These are phyloP conservation scores for Thielaviopsis musarum DNA, from an alignment of 2,329 filamentous ascomycete species.

Conservation along the genomic window DNA sequence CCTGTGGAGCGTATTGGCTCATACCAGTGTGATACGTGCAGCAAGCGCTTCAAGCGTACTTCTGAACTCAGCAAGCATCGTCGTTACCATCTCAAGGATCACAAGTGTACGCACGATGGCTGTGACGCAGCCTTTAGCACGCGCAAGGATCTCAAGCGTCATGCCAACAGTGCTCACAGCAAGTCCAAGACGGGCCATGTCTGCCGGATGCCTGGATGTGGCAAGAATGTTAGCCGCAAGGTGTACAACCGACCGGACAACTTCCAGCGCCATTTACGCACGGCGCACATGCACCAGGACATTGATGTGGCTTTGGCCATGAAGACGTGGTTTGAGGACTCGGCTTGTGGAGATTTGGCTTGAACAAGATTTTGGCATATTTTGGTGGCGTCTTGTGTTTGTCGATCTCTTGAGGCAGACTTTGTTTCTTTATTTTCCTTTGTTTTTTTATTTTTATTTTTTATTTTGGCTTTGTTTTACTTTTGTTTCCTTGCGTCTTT, in stretches of 20 bases:
- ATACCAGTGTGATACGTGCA: conserved; percentile 9
- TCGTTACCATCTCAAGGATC: conserved; percentile 15
- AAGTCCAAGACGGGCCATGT: conserved; percentile 13
- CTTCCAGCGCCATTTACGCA: conserved; percentile 16
- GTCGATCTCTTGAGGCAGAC: too few relatives aligned
- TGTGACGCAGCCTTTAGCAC: conserved; percentile 16
- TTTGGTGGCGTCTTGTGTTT: too few relatives aligned
- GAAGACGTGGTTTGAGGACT: conserved; percentile 8
- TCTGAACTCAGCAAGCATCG: conserved; percentile 14
- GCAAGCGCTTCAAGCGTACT: conserved; percentile 9
- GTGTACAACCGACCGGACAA: conserved; percentile 18
- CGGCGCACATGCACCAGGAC: conserved; percentile 13
- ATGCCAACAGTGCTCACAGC: conserved; percentile 13
- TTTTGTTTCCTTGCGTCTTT: neutral
- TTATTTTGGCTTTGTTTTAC: neutral
- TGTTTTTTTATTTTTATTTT: neutral
- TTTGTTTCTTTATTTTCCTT: neutral
- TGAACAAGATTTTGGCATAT: neutral
- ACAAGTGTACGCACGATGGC: conserved; percentile 12
- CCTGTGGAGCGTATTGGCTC: conserved; percentile 1
- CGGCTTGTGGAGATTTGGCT: neutral
- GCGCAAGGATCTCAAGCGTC: conserved; percentile 17
- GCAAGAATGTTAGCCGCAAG: conserved; percentile 15
- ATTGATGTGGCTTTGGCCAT: conserved; percentile 9
- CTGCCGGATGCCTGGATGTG: conserved; percentile 16